Evolutionary conservation across 2,329 filamentous ascomycete species (phyloP).

Genomic region (Didymella glomerata): DNA sequence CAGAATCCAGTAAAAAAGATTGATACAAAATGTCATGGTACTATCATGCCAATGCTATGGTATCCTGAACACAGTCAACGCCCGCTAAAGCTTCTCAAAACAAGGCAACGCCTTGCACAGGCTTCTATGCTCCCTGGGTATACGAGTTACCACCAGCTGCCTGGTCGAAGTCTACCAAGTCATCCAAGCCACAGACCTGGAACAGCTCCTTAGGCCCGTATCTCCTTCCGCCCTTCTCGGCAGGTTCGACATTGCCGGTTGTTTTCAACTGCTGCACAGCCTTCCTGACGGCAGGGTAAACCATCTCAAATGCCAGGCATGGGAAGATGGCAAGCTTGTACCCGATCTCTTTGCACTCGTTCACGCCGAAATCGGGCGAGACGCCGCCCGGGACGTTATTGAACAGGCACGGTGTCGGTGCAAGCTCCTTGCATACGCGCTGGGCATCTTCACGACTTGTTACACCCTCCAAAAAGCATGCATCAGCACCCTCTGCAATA

Average conservation of each 20-base stretch:
- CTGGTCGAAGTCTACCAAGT: constrained; percentile 61
- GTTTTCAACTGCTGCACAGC: constrained; percentile 42
- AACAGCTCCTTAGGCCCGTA: constrained; percentile 61
- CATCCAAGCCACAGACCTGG: constrained; percentile 61
- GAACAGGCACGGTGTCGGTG: constrained; percentile 61
- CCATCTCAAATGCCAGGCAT: constrained; percentile 40
- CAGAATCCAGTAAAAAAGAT: no score
- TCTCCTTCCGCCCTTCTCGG: constrained; percentile 54
- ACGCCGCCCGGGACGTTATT: constrained; percentile 67
- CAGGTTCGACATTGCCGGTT: constrained; percentile 38
- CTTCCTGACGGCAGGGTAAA: constrained; percentile 45
- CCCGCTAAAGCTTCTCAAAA: constrained; percentile 11
- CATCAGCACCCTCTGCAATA: constrained; percentile 65
- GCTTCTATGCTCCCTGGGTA: constrained; percentile 15
- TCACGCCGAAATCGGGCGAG: constrained; percentile 62
- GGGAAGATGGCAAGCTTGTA: constrained; percentile 69
- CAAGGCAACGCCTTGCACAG: neutral
- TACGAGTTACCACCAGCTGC: constrained; percentile 54
- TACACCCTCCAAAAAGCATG: constrained; percentile 68
- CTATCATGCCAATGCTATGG: constrained; percentile 9
- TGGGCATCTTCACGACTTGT: constrained; percentile 60
- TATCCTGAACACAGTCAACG: constrained; percentile 15
- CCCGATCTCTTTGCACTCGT: constrained; percentile 64
- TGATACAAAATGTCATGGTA: neutral
- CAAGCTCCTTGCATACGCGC: constrained; percentile 57